Percentiles rank a stretch among this genome's conserved stretches.
Evolutionary conservation across 192 early-diverging fungal genomes (phyloP).

Genomic region (Globomyces pollinis-pini): DNA sequence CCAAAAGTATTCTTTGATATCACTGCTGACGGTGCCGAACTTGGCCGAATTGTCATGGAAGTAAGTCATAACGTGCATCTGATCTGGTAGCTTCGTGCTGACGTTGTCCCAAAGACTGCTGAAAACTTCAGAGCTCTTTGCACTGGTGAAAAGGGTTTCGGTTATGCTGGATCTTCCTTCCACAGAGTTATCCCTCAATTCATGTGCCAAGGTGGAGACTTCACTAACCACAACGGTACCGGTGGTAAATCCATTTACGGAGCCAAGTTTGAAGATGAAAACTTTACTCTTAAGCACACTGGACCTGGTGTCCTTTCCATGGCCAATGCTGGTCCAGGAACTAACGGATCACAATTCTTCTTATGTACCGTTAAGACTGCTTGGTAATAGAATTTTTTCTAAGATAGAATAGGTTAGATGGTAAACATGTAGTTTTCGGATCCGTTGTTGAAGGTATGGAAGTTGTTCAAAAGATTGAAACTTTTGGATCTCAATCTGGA

Average conservation of each 20-base stretch:
- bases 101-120: conserved; percentile 55
- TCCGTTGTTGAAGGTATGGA: conserved; percentile 41
- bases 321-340: conserved; percentile 55
- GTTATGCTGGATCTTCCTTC: conserved; percentile 66
- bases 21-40: conserved; percentile 34
- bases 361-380: conserved; percentile 79
- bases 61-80: conserved; percentile 5
- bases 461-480: conserved; percentile 71
- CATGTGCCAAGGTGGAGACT: conserved; percentile 77
- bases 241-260: conserved; percentile 78
- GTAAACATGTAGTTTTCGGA: conserved; percentile 47
- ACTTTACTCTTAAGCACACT: conserved; percentile 77
- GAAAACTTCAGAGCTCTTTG: conserved; percentile 99
- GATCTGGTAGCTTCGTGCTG: conserved; percentile 22
- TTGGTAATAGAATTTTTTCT: conserved; percentile 72
- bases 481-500: conserved; percentile 45
- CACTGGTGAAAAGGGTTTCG: conserved; percentile 89
- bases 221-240: conserved; percentile 77
- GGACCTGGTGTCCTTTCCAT: conserved; percentile 50
- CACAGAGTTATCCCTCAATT: conserved; percentile 75
- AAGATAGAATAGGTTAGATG: conserved; percentile 50
- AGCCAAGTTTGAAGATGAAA: conserved; percentile 86
- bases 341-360: conserved; percentile 87
- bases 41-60: conserved; percentile 54
- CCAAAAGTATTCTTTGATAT: conserved; percentile 9